These are phyloP conservation scores for Diaporthe capsici DNA, from an alignment of 2,329 filamentous ascomycete genomes.

Conservation along the genomic window DNA sequence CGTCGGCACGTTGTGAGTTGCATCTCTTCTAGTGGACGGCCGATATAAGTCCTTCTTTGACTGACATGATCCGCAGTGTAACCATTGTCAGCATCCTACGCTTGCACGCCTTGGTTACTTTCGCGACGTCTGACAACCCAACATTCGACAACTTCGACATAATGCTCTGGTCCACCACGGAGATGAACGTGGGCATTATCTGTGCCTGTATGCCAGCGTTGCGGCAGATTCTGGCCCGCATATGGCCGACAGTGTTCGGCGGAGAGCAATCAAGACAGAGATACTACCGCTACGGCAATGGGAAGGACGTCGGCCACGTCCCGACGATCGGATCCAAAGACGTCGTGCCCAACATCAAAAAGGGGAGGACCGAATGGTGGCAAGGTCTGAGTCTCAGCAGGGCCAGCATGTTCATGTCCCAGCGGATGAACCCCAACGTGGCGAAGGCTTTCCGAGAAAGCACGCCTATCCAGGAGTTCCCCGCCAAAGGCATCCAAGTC, in stretches of 20 bases:
- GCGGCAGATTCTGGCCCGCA: conserved; percentile 32
- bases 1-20: conserved; percentile 55
- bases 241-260: conserved; percentile 25
- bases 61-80: conserved; percentile 41
- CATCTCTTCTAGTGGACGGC: conserved; percentile 22
- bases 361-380: conserved; percentile 21
- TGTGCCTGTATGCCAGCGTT: conserved; percentile 45
- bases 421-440: conserved; percentile 20
- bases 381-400: conserved; percentile 17
- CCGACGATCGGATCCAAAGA: conserved; percentile 8
- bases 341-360: not conserved
- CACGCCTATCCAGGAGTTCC: not conserved
- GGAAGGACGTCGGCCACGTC: not conserved
- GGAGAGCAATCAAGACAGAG: conserved; percentile 8
- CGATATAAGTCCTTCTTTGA: fast-evolving
- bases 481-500: not conserved
- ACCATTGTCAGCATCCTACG: conserved; percentile 52
- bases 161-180: conserved; percentile 51
- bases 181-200: conserved; percentile 52
- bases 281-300: conserved; percentile 25
- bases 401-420: conserved; percentile 29
- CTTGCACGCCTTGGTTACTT: conserved; percentile 47
- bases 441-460: conserved; percentile 11
- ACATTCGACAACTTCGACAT: conserved; percentile 50
- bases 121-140: conserved; percentile 48